These are phyloP conservation scores for Tuber aestivum DNA, from an alignment of 495 filamentous ascomycete genomes.

Conservation along the genomic window DNA sequence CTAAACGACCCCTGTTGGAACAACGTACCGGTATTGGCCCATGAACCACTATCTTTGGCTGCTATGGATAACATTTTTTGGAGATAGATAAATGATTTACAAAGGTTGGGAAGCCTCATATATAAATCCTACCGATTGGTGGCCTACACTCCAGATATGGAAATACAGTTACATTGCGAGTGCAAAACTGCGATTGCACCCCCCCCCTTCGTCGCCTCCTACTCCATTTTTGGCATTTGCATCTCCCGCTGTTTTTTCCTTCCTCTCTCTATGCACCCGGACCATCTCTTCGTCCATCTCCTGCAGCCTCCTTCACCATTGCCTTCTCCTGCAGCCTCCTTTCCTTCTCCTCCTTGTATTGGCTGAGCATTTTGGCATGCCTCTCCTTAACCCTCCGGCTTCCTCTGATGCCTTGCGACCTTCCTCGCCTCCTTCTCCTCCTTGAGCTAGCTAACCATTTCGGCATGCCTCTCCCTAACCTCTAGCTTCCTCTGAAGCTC, in stretches of 20 bases:
- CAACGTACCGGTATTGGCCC: too few species aligned
- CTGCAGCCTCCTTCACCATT: neutral
- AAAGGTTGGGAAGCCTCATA: neutral
- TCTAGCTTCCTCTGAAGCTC: too few species aligned
- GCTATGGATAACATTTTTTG: neutral
- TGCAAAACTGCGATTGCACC: too few species aligned
- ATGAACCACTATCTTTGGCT: neutral
- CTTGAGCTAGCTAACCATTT: too few species aligned
- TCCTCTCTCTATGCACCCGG: neutral
- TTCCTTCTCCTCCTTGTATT: too few species aligned
- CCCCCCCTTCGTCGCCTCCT: neutral
- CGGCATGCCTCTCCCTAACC: too few species aligned
- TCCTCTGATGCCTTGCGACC: too few species aligned
- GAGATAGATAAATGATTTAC: neutral
- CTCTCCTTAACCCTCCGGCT: too few species aligned
- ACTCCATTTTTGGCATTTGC: neutral
- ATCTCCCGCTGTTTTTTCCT: neutral
- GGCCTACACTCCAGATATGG: neutral
- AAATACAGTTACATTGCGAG: neutral
- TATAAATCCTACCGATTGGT: neutral
- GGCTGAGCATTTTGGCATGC: too few species aligned
- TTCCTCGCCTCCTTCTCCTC: too few species aligned
- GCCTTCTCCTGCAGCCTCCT: too few species aligned
- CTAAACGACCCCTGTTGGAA: too few species aligned
- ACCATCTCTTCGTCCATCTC: neutral